Conservation (phyloP, 805 yeast species). For the Grigorovia humatica region DNA sequence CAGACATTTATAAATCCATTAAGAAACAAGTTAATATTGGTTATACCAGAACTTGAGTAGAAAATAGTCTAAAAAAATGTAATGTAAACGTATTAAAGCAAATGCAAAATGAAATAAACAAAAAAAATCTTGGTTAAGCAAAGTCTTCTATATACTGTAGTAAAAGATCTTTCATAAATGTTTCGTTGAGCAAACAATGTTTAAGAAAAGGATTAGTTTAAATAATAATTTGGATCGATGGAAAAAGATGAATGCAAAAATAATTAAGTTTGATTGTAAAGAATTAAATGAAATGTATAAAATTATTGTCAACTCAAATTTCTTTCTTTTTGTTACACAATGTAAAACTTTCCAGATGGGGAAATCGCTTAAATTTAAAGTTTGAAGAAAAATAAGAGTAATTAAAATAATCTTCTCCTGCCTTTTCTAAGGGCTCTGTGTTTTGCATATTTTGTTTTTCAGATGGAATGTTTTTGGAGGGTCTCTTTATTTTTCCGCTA, state of each 20-base stretch:
- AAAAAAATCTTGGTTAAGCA: too few species aligned
- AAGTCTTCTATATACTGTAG: not conserved
- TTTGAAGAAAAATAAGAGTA: not conserved
- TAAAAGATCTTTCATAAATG: too few species aligned
- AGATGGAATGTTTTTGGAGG: not conserved
- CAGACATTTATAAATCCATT: not conserved
- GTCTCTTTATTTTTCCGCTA: not conserved
- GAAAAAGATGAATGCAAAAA: not conserved
- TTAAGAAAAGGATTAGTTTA: not conserved
- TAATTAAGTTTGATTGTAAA: not conserved
- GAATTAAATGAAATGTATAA: not conserved
- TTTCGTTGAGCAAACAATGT: not conserved
- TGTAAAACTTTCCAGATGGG: not conserved
- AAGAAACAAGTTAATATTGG: not conserved
- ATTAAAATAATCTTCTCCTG: not conserved
- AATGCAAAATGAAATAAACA: not conserved
- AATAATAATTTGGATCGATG: not conserved
- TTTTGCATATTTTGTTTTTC: not conserved
- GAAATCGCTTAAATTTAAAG: not conserved
- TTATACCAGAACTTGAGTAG: not conserved
- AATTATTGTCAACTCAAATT: not conserved
- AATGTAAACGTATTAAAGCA: not conserved
- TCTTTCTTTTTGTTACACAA: not conserved
- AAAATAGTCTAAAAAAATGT: not conserved
- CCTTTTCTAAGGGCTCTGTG: not conserved